Evolutionary conservation across 345 rosid genomes (phyloP), one percentile per base, ranked within the genome.

Genomic region (Orychophragmus violaceus): DNA sequence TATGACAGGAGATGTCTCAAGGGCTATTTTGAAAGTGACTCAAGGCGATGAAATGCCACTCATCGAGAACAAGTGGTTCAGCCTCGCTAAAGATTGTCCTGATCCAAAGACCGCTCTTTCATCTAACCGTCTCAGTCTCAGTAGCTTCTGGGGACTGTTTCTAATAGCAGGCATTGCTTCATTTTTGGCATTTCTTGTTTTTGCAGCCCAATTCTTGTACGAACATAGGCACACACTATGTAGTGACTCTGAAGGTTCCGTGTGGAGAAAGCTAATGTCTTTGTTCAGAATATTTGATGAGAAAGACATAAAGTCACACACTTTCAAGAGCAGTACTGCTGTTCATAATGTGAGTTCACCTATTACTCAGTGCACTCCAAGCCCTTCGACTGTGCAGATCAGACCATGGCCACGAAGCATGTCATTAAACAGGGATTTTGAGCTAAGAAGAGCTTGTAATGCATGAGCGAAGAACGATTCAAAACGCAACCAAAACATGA

Each of bases 141-240:
- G 67, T 23, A 78, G 76, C 80, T 80, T 84, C 11, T 69, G 75
- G 46, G 86, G 84, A 3, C 70, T 84, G 2, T 84, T 82, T 62
- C 28, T 84, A 66, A 59, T 84, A 64, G 68, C 76, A 22, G 79
- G 77, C 39, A 5, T 62, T 11, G 77, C 77, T 64, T 56, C 86
- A 9, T 17, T 77, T 18, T 74, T 49, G 54, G 49, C 88, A 2
- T 23, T 83, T 41, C 42, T 76, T 8, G 1, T 74, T 11, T 77
- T 58, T 11, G 50, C 59, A 0, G 21, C 18, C 5, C 16, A 8
- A 6, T 79, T 79, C 41, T 32, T 79, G 1, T 46, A 72, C 46
- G 51, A 73, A 17, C 28, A 66, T 1, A 39, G 49, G 33, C 62
- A 49, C 23, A 59, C 33, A 1, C 19, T 65, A 21, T 49, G 29